Percentiles rank a stretch among this genome's conserved stretches.
Conservation (phyloP, 2,329 filamentous ascomycete species). For the Colletotrichum magnum region DNA sequence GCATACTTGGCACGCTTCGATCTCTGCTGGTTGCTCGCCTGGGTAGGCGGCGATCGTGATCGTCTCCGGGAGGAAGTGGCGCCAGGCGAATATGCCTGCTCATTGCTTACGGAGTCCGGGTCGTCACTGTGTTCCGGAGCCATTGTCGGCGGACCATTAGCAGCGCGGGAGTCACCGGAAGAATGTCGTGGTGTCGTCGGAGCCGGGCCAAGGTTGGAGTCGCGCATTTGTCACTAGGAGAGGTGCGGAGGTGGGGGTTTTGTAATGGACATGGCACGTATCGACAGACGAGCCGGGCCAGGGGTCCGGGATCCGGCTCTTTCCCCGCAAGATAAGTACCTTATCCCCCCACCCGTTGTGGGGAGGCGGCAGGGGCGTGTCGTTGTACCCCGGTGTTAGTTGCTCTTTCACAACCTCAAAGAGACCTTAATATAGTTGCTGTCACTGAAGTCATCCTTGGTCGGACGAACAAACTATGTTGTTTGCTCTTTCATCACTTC, state of each 20-base stretch:
- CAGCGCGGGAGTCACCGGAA: background rate
- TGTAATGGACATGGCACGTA: background rate
- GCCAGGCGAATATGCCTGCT: background rate
- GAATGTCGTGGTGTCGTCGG: background rate
- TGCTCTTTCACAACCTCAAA: too few relatives aligned
- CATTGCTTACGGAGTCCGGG: background rate
- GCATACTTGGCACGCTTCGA: slow-evolving; percentile 35
- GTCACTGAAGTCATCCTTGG: too few relatives aligned
- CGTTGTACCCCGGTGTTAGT: too few relatives aligned
- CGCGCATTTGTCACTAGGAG: slow-evolving; percentile 18
- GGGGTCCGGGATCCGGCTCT: slow-evolving; percentile 19
- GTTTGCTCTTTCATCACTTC: too few relatives aligned
- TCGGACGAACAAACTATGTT: too few relatives aligned
- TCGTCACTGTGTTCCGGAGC: slow-evolving; percentile 17
- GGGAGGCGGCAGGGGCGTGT: too few relatives aligned
- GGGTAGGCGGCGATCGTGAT: slow-evolving; percentile 20
- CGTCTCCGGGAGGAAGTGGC: slow-evolving; percentile 7
- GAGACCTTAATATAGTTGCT: too few relatives aligned
- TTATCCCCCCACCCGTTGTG: slow-evolving; percentile 4
- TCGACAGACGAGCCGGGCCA: background rate
- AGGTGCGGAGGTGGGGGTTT: slow-evolving; percentile 27
- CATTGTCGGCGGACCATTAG: slow-evolving; percentile 2
- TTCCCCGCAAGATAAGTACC: slow-evolving; percentile 8
- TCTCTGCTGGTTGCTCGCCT: slow-evolving; percentile 2
- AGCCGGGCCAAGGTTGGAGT: slow-evolving; percentile 19